Percentiles rank a stretch among this genome's conserved stretches.
Conservation (phyloP, 768 basidiomycete genomes). For the Cystofilobasidium capitatum region DNA sequence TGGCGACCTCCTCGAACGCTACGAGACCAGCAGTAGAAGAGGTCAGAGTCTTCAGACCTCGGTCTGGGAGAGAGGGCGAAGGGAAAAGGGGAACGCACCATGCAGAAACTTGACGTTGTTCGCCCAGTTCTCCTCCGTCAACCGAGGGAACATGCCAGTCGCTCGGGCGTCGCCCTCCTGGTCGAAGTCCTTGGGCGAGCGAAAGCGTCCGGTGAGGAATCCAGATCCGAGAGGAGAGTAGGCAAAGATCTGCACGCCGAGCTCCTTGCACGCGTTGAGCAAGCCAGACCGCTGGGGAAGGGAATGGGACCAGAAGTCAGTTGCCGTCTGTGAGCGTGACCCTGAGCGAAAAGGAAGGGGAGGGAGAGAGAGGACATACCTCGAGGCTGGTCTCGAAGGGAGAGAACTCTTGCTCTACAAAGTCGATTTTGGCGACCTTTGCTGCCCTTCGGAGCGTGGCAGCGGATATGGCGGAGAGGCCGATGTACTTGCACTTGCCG, state of each 20-base stretch:
- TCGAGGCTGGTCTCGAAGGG: background rate
- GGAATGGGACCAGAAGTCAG: too few relatives aligned
- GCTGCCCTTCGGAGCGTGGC: background rate
- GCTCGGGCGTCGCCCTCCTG: slow-evolving; percentile 34
- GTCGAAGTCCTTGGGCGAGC: slow-evolving; percentile 28
- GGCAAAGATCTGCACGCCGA: slow-evolving; percentile 48
- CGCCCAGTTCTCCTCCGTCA: slow-evolving; percentile 38
- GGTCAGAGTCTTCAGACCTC: too few relatives aligned
- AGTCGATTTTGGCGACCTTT: background rate
- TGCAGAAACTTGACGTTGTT: slow-evolving; percentile 40
- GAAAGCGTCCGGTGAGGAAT: slow-evolving; percentile 34
- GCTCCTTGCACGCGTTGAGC: slow-evolving; percentile 45
- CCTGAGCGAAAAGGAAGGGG: too few relatives aligned
- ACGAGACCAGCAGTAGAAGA: too few relatives aligned
- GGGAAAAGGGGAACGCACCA: background rate
- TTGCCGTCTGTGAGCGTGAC: too few relatives aligned
- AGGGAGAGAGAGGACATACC: too few relatives aligned
- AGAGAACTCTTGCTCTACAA: background rate
- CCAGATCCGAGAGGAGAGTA: slow-evolving; percentile 48
- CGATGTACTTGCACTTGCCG: slow-evolving; percentile 26
- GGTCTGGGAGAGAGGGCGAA: too few relatives aligned
- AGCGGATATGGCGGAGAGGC: background rate
- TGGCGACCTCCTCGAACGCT: slow-evolving; percentile 37
- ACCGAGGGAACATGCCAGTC: slow-evolving; percentile 34
- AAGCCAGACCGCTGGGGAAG: slow-evolving; percentile 33